A percentile compares a stretch with the other conserved stretches of the same genome.
These are phyloP conservation scores for Colletotrichum spinosum DNA, from an alignment of 2,329 filamentous ascomycete genomes.

Conservation along the genomic window DNA sequence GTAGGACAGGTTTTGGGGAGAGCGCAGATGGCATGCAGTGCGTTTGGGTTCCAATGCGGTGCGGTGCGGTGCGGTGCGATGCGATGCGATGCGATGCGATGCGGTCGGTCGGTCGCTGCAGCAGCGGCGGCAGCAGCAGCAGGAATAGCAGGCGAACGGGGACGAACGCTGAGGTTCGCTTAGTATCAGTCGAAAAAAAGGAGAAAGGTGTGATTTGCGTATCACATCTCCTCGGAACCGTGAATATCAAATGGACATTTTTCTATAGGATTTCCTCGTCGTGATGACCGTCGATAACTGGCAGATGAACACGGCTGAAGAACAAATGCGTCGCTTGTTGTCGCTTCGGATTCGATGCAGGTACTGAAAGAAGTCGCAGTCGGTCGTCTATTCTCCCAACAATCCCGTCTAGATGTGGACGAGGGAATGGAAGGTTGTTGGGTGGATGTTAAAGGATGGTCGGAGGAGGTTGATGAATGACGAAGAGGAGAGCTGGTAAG, in stretches of 20 bases:
- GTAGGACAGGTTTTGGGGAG: neutral
- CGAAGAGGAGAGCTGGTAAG: conserved; percentile 15
- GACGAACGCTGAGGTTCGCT: conserved; percentile 15
- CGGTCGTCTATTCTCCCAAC: conserved; percentile 1
- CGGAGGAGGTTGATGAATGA: conserved; percentile 9
- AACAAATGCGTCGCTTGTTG: conserved; percentile 1
- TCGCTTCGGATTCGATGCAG: neutral
- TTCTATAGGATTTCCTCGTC: conserved; percentile 33
- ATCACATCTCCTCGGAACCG: conserved; percentile 44
- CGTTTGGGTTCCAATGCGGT: conserved; percentile 10
- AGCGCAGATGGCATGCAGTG: conserved; percentile 12
- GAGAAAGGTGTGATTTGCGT: conserved; percentile 37
- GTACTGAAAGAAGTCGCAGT: neutral
- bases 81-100: conserved; percentile 10
- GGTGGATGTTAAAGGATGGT: conserved; percentile 4
- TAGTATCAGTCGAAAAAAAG: conserved; percentile 18
- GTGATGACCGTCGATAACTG: conserved; percentile 42
- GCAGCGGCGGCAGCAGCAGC: conserved; percentile 7
- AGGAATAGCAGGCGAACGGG: conserved; percentile 25
- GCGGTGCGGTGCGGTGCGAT: conserved; percentile 13
- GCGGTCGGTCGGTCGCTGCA: conserved; percentile 21
- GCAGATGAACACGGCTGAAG: conserved; percentile 6
- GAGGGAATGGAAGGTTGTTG: conserved; percentile 6
- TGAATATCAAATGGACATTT: conserved; percentile 40
- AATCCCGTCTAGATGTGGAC: neutral